These are phyloP conservation scores for Plantago ovata DNA, from an alignment of 257 asterid genomes.

Conservation along the genomic window DNA sequence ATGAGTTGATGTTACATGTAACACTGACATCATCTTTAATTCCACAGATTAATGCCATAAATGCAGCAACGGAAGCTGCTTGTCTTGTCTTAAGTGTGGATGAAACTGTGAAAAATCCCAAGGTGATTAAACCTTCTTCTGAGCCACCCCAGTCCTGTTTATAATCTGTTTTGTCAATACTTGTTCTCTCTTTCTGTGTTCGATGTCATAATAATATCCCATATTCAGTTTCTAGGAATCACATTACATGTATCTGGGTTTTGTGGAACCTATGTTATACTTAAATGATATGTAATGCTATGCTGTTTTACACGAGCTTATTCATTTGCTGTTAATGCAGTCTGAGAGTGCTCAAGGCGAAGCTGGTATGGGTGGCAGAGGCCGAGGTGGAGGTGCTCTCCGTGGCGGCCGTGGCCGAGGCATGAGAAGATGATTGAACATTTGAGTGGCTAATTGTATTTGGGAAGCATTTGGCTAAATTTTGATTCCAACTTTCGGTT, in stretches of 20 bases:
- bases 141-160: not conserved
- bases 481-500: slow-evolving; percentile 9
- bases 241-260: too few species aligned
- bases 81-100: slow-evolving; percentile 82
- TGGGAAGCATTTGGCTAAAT: slow-evolving; percentile 14
- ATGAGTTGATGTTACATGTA: too few species aligned
- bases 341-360: slow-evolving; percentile 99
- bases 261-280: too few species aligned
- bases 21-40: too few species aligned
- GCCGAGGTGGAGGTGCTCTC: slow-evolving; percentile 68
- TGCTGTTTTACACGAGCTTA: too few species aligned
- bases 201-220: too few species aligned
- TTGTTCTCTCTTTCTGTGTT: too few species aligned
- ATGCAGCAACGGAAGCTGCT: slow-evolving; percentile 93
- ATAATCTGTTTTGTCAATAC: too few species aligned
- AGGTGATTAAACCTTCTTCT: slow-evolving; percentile 38
- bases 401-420: slow-evolving; percentile 83
- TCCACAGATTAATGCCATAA: slow-evolving; percentile 74
- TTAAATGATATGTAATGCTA: too few species aligned
- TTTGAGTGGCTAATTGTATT: slow-evolving; percentile 18
- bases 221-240: too few species aligned
- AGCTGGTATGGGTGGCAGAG: slow-evolving; percentile 90
- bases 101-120: slow-evolving; percentile 83
- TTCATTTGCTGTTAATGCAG: slow-evolving; percentile 30
- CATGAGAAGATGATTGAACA: slow-evolving; percentile 86